Evolutionary conservation across 192 early-diverging fungal genomes (phyloP).

Genomic region (Obelidium mucronatum): DNA sequence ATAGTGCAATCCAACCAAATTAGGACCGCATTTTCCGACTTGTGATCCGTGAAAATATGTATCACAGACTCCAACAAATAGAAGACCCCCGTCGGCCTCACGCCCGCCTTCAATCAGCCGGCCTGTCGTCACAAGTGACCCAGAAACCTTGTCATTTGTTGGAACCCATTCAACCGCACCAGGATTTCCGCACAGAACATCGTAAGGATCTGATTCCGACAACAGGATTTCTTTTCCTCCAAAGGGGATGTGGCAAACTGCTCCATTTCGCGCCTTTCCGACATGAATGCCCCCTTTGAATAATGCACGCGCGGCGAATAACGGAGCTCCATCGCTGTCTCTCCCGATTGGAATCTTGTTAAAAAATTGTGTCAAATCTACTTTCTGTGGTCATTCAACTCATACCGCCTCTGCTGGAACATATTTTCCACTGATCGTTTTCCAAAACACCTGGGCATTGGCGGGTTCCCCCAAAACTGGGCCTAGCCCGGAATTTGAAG

Average conservation of each 20-base stretch:
- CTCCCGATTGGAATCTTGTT: slow-evolving; percentile 15
- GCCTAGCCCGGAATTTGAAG: neutral
- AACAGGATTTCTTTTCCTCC: slow-evolving; percentile 25
- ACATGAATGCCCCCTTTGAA: slow-evolving; percentile 18
- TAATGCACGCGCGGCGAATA: slow-evolving; percentile 13
- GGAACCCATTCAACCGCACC: slow-evolving; percentile 23
- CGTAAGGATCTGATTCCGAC: slow-evolving; percentile 1
- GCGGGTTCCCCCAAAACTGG: neutral
- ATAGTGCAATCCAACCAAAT: slow-evolving; percentile 21
- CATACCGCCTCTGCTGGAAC: slow-evolving; percentile 8
- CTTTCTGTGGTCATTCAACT: neutral
- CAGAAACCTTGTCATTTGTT: neutral
- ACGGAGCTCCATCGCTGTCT: slow-evolving; percentile 20
- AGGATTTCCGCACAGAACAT: slow-evolving; percentile 19
- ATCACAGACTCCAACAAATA: slow-evolving; percentile 25
- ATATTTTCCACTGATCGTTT: neutral
- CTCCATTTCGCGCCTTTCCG: slow-evolving; percentile 16
- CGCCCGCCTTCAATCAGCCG: slow-evolving; percentile 12
- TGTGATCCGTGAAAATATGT: slow-evolving; percentile 26
- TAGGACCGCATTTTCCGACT: slow-evolving; percentile 24
- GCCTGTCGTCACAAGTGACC: neutral
- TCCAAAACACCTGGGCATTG: neutral
- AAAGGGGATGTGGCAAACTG: slow-evolving; percentile 13
- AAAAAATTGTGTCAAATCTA: neutral
- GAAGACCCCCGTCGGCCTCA: neutral